Percentiles rank a stretch among this genome's conserved stretches.
Conservation (phyloP, 73 alveolate genomes). For the Paramecium octaurelia region DNA sequence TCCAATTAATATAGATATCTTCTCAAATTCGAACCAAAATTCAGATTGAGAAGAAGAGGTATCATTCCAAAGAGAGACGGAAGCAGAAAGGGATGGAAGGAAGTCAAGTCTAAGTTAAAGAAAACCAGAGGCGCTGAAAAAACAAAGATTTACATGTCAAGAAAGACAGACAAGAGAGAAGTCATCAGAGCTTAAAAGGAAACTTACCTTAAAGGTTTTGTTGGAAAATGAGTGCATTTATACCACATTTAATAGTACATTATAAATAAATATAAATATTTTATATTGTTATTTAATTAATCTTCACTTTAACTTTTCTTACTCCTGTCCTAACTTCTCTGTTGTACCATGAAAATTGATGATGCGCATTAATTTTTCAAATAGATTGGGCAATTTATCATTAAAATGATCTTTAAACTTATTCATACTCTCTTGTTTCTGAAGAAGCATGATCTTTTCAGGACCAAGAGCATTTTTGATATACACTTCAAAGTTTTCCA, state of each 20-base stretch:
- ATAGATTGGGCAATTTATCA: neutral
- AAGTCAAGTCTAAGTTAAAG: conserved; percentile 61
- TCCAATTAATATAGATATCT: conserved; percentile 44
- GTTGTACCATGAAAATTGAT: conserved; percentile 5
- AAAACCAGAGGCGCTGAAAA: conserved; percentile 44
- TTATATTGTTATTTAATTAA: neutral
- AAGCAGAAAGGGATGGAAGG: conserved; percentile 64
- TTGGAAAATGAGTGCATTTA: conserved; percentile 44
- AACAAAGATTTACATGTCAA: conserved; percentile 15
- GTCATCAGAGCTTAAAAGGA: conserved; percentile 36
- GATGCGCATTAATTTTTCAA: neutral
- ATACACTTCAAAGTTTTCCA: conserved; percentile 2
- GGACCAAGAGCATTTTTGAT: conserved; percentile 14
- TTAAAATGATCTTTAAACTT: neutral
- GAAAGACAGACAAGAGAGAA: conserved; percentile 49
- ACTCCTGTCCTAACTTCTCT: neutral
- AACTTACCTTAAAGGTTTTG: conserved; percentile 29
- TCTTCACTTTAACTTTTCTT: neutral
- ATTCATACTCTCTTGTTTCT: neutral
- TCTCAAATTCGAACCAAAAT: conserved; percentile 80
- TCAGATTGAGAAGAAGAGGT: conserved; percentile 70
- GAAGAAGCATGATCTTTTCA: neutral
- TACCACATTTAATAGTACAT: conserved; percentile 20
- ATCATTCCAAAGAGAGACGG: conserved; percentile 60
- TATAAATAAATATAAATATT: neutral